Conservation (phyloP, 1,284 basidiomycete genomes). For the Puccinia coronata region DNA sequence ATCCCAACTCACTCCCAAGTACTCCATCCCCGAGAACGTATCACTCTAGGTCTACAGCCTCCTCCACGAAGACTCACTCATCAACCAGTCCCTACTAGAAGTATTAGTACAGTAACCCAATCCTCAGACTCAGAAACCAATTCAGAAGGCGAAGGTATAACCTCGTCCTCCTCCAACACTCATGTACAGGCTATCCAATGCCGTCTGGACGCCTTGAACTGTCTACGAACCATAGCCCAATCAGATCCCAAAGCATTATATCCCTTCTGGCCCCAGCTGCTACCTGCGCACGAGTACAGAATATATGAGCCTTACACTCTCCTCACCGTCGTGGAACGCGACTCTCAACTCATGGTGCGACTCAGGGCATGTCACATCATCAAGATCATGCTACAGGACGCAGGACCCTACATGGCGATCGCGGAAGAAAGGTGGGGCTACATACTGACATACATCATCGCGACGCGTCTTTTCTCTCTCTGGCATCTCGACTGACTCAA, state of each 20-base stretch:
- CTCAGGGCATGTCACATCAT: constrained; percentile 35
- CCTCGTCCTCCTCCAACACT: background rate
- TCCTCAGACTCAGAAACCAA: constrained; percentile 24
- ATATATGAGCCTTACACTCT: constrained; percentile 40
- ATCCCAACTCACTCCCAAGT: background rate
- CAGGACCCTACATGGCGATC: constrained; percentile 36
- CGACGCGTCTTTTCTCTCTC: too few species aligned
- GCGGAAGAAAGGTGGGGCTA: constrained; percentile 44
- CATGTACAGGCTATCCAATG: constrained; percentile 29
- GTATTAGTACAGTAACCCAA: background rate
- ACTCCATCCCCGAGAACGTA: background rate
- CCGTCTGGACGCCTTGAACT: constrained; percentile 41
- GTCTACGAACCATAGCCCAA: constrained; percentile 32
- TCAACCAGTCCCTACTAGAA: background rate
- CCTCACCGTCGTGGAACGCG: constrained; percentile 37
- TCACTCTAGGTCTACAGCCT: background rate
- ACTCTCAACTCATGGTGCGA: constrained; percentile 39
- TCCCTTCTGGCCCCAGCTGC: constrained; percentile 43
- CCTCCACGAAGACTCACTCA: background rate
- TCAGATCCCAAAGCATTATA: constrained; percentile 46
- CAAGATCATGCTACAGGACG: constrained; percentile 6
- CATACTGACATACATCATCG: too few species aligned
- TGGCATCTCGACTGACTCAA: background rate
- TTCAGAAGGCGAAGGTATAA: constrained; percentile 9
- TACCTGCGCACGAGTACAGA: constrained; percentile 33